Evolutionary conservation across 2,329 filamentous ascomycete species (phyloP).

Genomic region (Scleromitrula shiraiana): DNA sequence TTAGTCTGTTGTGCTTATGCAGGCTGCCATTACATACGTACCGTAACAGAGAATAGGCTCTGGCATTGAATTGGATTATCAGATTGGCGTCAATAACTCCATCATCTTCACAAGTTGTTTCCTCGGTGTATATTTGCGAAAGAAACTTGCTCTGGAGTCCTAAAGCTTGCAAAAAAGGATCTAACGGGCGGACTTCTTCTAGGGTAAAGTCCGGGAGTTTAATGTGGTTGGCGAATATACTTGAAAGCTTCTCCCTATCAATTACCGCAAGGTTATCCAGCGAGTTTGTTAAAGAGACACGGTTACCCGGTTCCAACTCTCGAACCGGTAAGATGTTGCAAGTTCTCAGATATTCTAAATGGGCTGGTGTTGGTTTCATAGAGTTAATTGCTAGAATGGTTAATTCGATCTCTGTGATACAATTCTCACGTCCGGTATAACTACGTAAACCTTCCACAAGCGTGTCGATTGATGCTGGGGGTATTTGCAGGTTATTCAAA

Average conservation of each 20-base stretch:
- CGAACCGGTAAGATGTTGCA: not conserved
- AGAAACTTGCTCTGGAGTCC: constrained; percentile 7
- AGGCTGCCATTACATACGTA: not conserved
- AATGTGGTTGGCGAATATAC: constrained; percentile 7
- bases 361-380: not conserved
- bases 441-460: not conserved
- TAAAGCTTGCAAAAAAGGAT: constrained; percentile 11
- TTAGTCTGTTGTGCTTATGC: not conserved
- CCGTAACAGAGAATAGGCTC: not conserved
- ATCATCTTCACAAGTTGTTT: not conserved
- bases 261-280: constrained; percentile 7
- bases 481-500: not conserved
- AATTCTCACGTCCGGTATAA: not conserved
- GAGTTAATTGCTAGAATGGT: not conserved
- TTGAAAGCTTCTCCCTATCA: constrained; percentile 11
- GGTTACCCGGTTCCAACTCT: not conserved
- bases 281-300: constrained; percentile 9
- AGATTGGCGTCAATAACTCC: not conserved
- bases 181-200: constrained; percentile 11
- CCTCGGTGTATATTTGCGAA: not conserved
- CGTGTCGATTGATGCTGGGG: not conserved
- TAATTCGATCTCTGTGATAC: not conserved
- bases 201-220: constrained; percentile 11
- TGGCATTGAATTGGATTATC: not conserved
- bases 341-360: not conserved